phyloP scores from a whole-genome alignment of 2,329 filamentous ascomycete genomes.

The Hymenoscyphus linearis region DNA sequence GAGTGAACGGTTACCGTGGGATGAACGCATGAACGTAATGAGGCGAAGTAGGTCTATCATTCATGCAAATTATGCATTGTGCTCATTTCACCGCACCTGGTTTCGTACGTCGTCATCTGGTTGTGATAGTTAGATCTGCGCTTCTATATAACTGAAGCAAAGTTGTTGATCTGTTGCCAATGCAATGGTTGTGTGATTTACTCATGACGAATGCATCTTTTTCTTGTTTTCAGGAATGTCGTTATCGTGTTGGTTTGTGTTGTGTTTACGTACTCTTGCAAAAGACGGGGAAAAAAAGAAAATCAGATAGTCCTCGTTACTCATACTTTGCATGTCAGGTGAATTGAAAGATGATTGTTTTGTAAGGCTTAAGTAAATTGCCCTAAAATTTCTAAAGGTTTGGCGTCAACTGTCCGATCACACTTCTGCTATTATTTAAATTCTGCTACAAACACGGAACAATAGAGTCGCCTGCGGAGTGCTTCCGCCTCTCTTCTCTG shows the following conservation, averaged over 20 bases:
- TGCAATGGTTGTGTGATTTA: neutral
- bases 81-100: neutral
- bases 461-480: no score
- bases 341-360: no score
- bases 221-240: neutral
- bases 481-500: no score
- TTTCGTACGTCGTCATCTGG: neutral
- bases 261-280: neutral
- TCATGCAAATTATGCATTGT: neutral
- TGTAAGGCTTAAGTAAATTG: no score
- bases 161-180: neutral
- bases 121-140: neutral
- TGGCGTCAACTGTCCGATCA: no score
- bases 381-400: no score
- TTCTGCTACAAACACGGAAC: no score
- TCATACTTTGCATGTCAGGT: no score
- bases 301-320: no score
- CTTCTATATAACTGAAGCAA: conserved; percentile 4
- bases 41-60: conserved; percentile 11
- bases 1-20: neutral
- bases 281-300: no score
- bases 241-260: neutral
- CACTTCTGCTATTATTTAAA: no score
- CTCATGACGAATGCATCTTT: neutral
- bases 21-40: conserved; percentile 16